These are phyloP conservation scores for Narthecium ossifragum DNA, from an alignment of 106 monocot genomes.

Conservation along the genomic window DNA sequence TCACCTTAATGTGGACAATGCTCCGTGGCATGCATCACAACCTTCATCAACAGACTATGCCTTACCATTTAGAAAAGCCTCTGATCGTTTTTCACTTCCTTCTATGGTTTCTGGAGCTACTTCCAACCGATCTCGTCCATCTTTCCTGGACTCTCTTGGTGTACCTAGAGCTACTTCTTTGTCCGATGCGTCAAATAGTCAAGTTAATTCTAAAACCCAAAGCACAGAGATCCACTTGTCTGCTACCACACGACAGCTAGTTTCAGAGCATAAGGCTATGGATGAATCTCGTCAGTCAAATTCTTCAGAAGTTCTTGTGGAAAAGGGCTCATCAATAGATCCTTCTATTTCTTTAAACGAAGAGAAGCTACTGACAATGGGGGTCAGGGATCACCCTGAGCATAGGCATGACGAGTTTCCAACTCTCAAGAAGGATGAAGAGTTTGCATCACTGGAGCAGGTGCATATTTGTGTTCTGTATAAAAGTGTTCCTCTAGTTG, in stretches of 20 bases:
- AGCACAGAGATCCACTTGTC: conserved; percentile 17
- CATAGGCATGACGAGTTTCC: conserved; percentile 17
- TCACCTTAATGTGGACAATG: conserved; percentile 32
- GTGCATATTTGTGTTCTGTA: conserved; percentile 32
- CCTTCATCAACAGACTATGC: conserved; percentile 33
- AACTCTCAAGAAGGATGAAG: conserved; percentile 51
- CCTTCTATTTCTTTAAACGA: conserved; percentile 19
- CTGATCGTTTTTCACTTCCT: conserved; percentile 24
- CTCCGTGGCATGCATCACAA: conserved; percentile 23
- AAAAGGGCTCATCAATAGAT: conserved; percentile 13
- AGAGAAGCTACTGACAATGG: conserved; percentile 3
- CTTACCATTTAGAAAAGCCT: conserved; percentile 23
- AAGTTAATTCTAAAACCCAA: conserved; percentile 27
- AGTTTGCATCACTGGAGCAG: conserved; percentile 92
- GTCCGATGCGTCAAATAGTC: conserved; percentile 19
- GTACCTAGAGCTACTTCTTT: conserved; percentile 37
- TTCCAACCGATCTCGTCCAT: conserved; percentile 51
- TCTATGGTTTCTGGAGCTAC: conserved; percentile 28
- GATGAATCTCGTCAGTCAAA: conserved; percentile 8
- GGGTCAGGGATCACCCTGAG: conserved; percentile 7
- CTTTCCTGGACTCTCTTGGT: conserved; percentile 85
- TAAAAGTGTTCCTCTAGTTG: no score
- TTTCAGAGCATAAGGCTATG: conserved; percentile 1
- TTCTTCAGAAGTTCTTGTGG: conserved; percentile 9
- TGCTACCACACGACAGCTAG: conserved; percentile 16